Evolutionary conservation across 2,329 filamentous ascomycete species (phyloP).

Genomic region (Penicillium sp.): DNA sequence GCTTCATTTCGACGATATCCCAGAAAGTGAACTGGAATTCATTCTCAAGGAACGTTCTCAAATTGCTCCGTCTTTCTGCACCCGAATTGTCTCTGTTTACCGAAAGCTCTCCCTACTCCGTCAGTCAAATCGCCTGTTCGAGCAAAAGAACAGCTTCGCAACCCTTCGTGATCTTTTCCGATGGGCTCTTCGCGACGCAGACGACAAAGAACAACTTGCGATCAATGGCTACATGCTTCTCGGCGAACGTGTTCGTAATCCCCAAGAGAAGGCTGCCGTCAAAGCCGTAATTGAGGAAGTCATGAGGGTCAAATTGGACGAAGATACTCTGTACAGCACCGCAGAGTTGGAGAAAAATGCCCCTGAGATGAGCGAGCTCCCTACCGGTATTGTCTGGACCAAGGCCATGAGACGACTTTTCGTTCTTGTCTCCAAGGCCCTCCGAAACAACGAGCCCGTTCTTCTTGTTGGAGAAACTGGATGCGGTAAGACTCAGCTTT

Average conservation of each 20-base stretch:
- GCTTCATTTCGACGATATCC: conserved; percentile 96
- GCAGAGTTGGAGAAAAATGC: conserved; percentile 58
- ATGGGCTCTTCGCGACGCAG: conserved; percentile 85
- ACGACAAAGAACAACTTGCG: conserved; percentile 84
- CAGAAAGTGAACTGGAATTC: conserved; percentile 86
- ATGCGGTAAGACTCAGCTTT: conserved; percentile 96
- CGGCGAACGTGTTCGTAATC: conserved; percentile 89
- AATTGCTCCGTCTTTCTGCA: conserved; percentile 88
- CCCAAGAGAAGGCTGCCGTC: conserved; percentile 80
- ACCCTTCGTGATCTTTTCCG: conserved; percentile 93
- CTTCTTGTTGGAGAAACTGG: conserved; percentile 95
- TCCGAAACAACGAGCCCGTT: conserved; percentile 90
- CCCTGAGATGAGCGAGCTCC: conserved; percentile 40
- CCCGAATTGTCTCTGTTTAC: conserved; percentile 89
- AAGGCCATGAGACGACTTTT: conserved; percentile 90
- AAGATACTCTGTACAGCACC: conserved; percentile 70
- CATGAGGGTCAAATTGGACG: conserved; percentile 82
- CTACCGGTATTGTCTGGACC: conserved; percentile 77
- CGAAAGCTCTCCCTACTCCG: conserved; percentile 86
- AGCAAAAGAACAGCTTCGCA: conserved; percentile 96
- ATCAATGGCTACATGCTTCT: conserved; percentile 95
- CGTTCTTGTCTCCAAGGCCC: conserved; percentile 80
- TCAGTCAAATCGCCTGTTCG: conserved; percentile 88
- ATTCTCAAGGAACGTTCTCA: conserved; percentile 88
- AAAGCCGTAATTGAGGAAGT: conserved; percentile 86